phyloP scores from a whole-genome alignment of 768 basidiomycete species.

The Pleurotus ostreatus region DNA sequence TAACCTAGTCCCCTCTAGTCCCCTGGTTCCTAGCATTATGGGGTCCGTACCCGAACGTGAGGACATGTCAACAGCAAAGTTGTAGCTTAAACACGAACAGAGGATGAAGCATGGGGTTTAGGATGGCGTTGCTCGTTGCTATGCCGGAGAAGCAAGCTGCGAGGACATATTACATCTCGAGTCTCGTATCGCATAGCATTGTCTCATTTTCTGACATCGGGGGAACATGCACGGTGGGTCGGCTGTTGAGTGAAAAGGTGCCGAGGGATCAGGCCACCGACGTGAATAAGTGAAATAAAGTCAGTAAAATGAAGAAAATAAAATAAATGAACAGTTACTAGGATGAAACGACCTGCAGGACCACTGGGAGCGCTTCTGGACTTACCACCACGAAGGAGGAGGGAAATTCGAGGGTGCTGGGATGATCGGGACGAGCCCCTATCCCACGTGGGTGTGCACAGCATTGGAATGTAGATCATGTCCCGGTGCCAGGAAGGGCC shows the following conservation, averaged over 20 bases:
- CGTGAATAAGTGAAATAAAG: neutral
- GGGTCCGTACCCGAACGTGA: too few relatives aligned
- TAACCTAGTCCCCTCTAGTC: too few relatives aligned
- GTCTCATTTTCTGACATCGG: constrained; percentile 1
- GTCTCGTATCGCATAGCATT: too few relatives aligned
- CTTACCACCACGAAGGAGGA: neutral
- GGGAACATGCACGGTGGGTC: neutral
- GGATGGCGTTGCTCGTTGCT: too few relatives aligned
- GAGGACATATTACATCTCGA: too few relatives aligned
- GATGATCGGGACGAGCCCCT: neutral
- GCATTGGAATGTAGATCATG: constrained; percentile 3
- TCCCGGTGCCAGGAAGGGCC: neutral
- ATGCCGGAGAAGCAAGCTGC: too few relatives aligned
- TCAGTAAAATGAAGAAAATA: neutral
- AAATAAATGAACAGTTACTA: neutral
- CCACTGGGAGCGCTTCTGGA: neutral
- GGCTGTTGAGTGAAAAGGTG: neutral
- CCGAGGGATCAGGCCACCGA: neutral
- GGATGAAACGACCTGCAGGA: neutral
- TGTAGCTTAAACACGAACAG: too few relatives aligned
- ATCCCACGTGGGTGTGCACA: constrained; percentile 1
- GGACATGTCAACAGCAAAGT: too few relatives aligned
- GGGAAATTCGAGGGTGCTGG: neutral
- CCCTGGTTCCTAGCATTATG: too few relatives aligned
- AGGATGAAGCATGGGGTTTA: too few relatives aligned